phyloP scores from a whole-genome alignment of 2,329 filamentous ascomycete species.

The Ceratocystis cacaofunesta region DNA sequence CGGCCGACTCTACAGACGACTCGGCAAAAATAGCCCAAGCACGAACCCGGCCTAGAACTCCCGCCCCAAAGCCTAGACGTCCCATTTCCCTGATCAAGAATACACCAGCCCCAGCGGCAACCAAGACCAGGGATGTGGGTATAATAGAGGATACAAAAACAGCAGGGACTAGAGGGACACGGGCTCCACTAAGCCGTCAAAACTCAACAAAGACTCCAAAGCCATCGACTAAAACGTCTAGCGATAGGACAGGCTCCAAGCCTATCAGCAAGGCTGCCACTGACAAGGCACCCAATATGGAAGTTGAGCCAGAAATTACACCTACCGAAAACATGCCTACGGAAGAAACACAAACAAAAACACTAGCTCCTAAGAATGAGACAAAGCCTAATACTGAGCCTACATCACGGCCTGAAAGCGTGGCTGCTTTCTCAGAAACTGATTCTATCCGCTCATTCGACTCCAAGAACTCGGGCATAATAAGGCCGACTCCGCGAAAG shows the following conservation, averaged over 20 bases:
- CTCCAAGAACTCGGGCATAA: conserved; percentile 5
- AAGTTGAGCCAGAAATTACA: neutral
- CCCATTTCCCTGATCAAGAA: conserved; percentile 15
- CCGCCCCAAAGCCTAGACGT: conserved; percentile 9
- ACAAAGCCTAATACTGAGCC: neutral
- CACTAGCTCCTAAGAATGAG: neutral
- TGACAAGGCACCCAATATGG: neutral
- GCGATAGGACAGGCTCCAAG: conserved; percentile 1
- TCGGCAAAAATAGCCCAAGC: conserved; percentile 4
- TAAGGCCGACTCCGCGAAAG: neutral
- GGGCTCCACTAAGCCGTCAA: conserved; percentile 5
- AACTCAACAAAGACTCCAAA: conserved; percentile 8
- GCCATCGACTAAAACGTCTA: neutral
- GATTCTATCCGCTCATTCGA: conserved; percentile 6
- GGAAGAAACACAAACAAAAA: neutral
- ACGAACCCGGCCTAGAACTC: conserved; percentile 14
- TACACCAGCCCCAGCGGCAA: conserved; percentile 4
- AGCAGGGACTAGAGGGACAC: neutral
- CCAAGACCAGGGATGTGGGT: neutral
- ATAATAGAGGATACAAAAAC: neutral
- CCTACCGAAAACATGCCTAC: neutral
- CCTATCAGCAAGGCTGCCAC: neutral
- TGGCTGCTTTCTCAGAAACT: conserved; percentile 4
- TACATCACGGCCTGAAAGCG: neutral
- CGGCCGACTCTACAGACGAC: conserved; percentile 5